Conservation (phyloP, 2,329 filamentous ascomycete species). For the Colletotrichum musicola region DNA sequence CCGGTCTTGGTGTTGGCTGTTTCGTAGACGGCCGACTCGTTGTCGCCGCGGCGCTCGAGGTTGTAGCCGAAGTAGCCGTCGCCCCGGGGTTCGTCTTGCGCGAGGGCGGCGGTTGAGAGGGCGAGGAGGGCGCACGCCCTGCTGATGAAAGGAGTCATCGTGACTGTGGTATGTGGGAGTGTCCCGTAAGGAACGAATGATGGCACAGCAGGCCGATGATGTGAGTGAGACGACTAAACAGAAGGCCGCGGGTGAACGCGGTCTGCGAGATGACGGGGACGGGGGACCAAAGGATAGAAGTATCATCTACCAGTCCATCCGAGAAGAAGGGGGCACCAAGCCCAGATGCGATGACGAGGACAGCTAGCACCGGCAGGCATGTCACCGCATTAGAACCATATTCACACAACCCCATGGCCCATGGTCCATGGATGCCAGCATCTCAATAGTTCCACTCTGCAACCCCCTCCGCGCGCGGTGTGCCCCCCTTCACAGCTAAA, state of each 20-base stretch:
- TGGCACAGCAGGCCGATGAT: conserved; percentile 25
- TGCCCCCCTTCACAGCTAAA: conserved; percentile 13
- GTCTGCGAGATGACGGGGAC: background rate
- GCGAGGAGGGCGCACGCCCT: conserved; percentile 44
- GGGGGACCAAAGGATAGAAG: conserved; percentile 31
- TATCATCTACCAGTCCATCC: conserved; percentile 12
- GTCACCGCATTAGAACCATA: conserved; percentile 16
- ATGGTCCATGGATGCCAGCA: background rate
- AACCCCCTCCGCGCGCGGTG: conserved; percentile 18
- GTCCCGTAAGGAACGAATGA: conserved; percentile 11
- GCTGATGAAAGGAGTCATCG: conserved; percentile 20
- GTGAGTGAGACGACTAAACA: conserved; percentile 4
- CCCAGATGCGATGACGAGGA: conserved; percentile 11
- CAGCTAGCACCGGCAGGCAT: background rate
- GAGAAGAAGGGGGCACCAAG: conserved; percentile 1
- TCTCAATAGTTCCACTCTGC: background rate
- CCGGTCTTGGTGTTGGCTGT: conserved; percentile 62
- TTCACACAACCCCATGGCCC: conserved; percentile 14
- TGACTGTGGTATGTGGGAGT: background rate
- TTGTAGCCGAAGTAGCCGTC: conserved; percentile 69
- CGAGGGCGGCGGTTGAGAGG: conserved; percentile 48
- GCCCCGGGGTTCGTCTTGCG: conserved; percentile 41
- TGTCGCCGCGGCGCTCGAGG: conserved; percentile 63
- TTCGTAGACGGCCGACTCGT: conserved; percentile 64
- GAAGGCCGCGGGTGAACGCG: conserved; percentile 12